Base-by-base conservation (phyloP, 78 protist genomes). In the Trichosphaerium sp. region DNA sequence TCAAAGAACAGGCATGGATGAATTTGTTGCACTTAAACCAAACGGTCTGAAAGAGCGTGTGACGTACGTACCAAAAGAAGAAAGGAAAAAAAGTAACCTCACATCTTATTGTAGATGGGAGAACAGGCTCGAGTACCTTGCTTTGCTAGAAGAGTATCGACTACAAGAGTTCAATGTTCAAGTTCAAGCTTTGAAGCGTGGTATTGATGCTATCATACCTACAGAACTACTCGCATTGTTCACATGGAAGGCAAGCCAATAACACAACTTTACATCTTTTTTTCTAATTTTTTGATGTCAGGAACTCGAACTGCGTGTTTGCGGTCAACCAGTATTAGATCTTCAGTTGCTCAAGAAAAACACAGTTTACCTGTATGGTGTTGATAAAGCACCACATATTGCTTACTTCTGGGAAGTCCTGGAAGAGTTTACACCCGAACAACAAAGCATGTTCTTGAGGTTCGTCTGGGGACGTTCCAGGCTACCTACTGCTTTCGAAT, bases 401-500 rank as follows among this genome's bases (percentile, higher is more conserved):
- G 47, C n/a, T 15, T 78, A 69, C 70, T 60, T 78, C 39, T 78
- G 84, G 84, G n/a, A 34, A 8, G 68, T 34, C 12, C 49, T 79
- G 10, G 74, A 73, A 59, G 44, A 67, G 7, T 79, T 79, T 39
- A 48, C 80, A 15, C 75, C 80, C 1, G 85, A 79, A 35, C 81
- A 79, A 23, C 80, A 65, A 57, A 70, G 76, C 18, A 32, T 59
- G 12, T 73, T 79, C 61, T 61, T 79, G 26, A 42, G 85, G 14
- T 79, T 79, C 39, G 81, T 74, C 39, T 79, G 78, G 74, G 85
- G 85, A 18, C 23, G 85, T 7, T 79, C 85, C 34, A 44, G 85
- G 59, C 66, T 78, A n/a, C 84, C 84, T 12, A 59, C 83, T 18
- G 60, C 79, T 1, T 34, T 51, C 5, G 79, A 73, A 39, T 73